Percentiles rank a stretch among this genome's conserved stretches.
phyloP scores from a whole-genome alignment of 805 yeast genomes.

The Schwanniomyces pseudopolymorphus region DNA sequence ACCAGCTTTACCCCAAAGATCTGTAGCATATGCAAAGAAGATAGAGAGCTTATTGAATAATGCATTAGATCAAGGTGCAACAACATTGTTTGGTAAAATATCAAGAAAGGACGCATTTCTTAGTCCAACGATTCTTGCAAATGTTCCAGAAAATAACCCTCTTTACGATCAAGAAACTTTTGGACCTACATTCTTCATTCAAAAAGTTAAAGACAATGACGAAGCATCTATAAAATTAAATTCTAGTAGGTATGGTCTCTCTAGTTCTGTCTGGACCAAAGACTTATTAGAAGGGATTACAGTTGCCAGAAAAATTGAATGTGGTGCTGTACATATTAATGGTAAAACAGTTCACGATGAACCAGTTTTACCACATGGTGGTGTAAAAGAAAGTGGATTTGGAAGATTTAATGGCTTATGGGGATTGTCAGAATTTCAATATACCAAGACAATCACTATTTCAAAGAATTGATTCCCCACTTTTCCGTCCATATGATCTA shows the following conservation, averaged over 20 bases:
- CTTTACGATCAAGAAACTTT: slow-evolving; percentile 27
- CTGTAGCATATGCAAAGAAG: slow-evolving; percentile 14
- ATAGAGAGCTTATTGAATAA: slow-evolving; percentile 20
- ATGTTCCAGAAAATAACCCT: slow-evolving; percentile 20
- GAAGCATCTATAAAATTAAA: slow-evolving; percentile 14
- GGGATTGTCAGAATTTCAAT: slow-evolving; percentile 4
- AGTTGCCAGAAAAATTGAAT: slow-evolving; percentile 22
- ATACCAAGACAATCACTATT: slow-evolving; percentile 1
- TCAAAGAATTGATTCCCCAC: not conserved
- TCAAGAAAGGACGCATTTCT: slow-evolving; percentile 1
- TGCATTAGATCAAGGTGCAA: slow-evolving; percentile 28
- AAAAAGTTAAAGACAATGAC: slow-evolving; percentile 14
- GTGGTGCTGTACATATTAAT: slow-evolving; percentile 31
- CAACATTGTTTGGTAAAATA: slow-evolving; percentile 12
- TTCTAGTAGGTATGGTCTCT: slow-evolving; percentile 24
- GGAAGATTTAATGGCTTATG: slow-evolving; percentile 2
- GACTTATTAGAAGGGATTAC: slow-evolving; percentile 26
- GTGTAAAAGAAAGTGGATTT: slow-evolving; percentile 3
- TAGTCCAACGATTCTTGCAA: slow-evolving; percentile 22
- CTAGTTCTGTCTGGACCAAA: slow-evolving; percentile 31
- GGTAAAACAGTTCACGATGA: slow-evolving; percentile 19
- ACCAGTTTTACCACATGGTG: slow-evolving; percentile 9
- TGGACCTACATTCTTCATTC: slow-evolving; percentile 32
- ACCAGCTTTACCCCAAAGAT: slow-evolving; percentile 19
- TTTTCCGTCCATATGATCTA: too few species aligned